These are phyloP conservation scores for Mycena kentingensis DNA, from an alignment of 768 basidiomycete species.

Conservation along the genomic window DNA sequence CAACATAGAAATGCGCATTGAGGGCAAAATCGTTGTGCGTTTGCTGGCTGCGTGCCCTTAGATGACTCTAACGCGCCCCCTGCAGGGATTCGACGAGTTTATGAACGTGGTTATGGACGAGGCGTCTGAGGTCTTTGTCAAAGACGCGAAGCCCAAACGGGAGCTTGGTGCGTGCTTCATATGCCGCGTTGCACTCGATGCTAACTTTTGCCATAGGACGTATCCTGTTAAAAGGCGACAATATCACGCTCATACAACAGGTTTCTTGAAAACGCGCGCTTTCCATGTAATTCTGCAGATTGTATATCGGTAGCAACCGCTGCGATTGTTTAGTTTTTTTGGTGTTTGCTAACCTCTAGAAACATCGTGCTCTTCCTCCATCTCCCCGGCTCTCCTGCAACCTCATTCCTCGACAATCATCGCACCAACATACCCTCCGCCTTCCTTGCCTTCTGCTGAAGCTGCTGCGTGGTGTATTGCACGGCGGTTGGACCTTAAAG, in stretches of 20 bases:
- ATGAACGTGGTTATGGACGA: conserved; percentile 98
- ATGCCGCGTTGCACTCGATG: conserved; percentile 4
- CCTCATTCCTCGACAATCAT: too few relatives aligned
- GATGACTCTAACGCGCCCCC: conserved; percentile 24
- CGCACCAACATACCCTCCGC: too few relatives aligned
- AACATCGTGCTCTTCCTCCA: too few relatives aligned
- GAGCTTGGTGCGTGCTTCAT: conserved; percentile 66
- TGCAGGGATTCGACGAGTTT: conserved; percentile 98
- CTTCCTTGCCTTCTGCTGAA: too few relatives aligned
- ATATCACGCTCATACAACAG: conserved; percentile 96
- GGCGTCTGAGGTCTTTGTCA: conserved; percentile 88
- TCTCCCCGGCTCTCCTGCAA: too few relatives aligned
- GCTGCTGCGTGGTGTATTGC: too few relatives aligned
- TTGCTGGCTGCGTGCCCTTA: conserved; percentile 4
- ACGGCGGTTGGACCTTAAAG: too few relatives aligned
- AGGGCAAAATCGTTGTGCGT: conserved; percentile 93
- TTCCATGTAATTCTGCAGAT: background rate
- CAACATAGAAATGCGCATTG: conserved; percentile 94
- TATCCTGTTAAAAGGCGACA: conserved; percentile 95
- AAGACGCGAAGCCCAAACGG: conserved; percentile 82
- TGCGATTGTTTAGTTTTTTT: background rate
- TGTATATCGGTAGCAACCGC: too few relatives aligned
- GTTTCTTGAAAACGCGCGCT: conserved; percentile 32
- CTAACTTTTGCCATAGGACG: conserved; percentile 58
- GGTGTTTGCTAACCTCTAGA: too few relatives aligned